These are phyloP conservation scores for Neurospora sp. DNA, from an alignment of 495 filamentous ascomycete species.

Conservation along the genomic window DNA sequence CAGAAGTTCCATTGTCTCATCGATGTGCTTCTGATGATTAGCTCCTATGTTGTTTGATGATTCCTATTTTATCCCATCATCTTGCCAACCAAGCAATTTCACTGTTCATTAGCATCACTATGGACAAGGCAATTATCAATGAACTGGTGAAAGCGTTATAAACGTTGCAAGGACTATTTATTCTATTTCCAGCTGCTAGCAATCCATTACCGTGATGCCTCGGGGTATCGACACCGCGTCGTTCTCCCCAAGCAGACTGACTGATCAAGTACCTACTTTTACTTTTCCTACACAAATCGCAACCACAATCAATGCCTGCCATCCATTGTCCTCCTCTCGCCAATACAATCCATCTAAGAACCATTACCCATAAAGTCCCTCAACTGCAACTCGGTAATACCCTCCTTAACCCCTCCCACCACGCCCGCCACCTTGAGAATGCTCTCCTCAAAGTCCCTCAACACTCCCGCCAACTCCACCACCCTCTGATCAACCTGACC, in stretches of 20 bases:
- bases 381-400: slow-evolving; percentile 55
- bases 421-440: slow-evolving; percentile 66
- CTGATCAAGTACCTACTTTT: background rate
- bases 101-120: background rate
- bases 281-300: background rate
- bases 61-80: too few relatives aligned
- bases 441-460: slow-evolving; percentile 68
- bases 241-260: background rate
- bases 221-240: background rate
- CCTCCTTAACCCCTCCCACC: slow-evolving; percentile 58
- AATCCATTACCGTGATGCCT: background rate
- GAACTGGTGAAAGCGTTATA: background rate
- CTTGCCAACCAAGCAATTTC: too few relatives aligned
- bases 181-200: background rate
- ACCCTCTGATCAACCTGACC: slow-evolving; percentile 27
- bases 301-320: background rate
- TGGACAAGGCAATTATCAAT: background rate
- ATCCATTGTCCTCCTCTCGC: too few relatives aligned
- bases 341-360: slow-evolving; percentile 1
- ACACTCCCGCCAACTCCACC: slow-evolving; percentile 49
- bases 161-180: background rate
- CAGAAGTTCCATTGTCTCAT: too few relatives aligned
- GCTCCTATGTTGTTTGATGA: too few relatives aligned
- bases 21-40: too few relatives aligned
- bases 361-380: slow-evolving; percentile 38